Evolutionary conservation across 2,329 filamentous ascomycete genomes (phyloP).

Genomic region (Ceratocystis lukuohia): DNA sequence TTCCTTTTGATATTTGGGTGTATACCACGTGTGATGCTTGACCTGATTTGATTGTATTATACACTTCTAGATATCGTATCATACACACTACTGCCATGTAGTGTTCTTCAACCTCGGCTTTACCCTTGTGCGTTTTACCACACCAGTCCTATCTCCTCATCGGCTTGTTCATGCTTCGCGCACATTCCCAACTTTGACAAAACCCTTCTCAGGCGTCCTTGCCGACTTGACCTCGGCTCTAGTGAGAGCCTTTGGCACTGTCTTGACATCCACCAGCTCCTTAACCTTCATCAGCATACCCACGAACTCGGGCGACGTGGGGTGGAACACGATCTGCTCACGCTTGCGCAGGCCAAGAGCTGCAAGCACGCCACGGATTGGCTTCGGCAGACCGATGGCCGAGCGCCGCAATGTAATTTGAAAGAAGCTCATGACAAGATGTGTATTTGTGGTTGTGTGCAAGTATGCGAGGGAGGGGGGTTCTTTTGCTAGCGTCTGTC

Average conservation of each 20-base stretch:
- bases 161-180: slow-evolving; percentile 2
- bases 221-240: slow-evolving; percentile 55
- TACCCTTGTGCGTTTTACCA: slow-evolving; percentile 12
- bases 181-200: slow-evolving; percentile 55
- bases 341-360: slow-evolving; percentile 77
- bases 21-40: not conserved
- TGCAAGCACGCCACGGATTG: slow-evolving; percentile 65
- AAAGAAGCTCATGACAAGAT: slow-evolving; percentile 58
- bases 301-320: slow-evolving; percentile 64
- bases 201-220: slow-evolving; percentile 65
- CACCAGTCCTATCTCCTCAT: slow-evolving; percentile 20
- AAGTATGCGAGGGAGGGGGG: not conserved
- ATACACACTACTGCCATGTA: slow-evolving; percentile 22
- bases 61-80: slow-evolving; percentile 24
- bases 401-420: slow-evolving; percentile 82
- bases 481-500: not conserved
- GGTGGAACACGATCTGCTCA: slow-evolving; percentile 78
- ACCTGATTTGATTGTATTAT: slow-evolving; percentile 9
- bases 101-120: slow-evolving; percentile 4
- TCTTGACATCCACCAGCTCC: slow-evolving; percentile 71
- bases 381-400: slow-evolving; percentile 72
- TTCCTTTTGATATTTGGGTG: not conserved
- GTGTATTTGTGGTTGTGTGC: slow-evolving; percentile 11
- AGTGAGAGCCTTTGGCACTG: slow-evolving; percentile 54
- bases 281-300: slow-evolving; percentile 92